phyloP scores from a whole-genome alignment of 495 filamentous ascomycete species.

The Clavariopsis aquatica region DNA sequence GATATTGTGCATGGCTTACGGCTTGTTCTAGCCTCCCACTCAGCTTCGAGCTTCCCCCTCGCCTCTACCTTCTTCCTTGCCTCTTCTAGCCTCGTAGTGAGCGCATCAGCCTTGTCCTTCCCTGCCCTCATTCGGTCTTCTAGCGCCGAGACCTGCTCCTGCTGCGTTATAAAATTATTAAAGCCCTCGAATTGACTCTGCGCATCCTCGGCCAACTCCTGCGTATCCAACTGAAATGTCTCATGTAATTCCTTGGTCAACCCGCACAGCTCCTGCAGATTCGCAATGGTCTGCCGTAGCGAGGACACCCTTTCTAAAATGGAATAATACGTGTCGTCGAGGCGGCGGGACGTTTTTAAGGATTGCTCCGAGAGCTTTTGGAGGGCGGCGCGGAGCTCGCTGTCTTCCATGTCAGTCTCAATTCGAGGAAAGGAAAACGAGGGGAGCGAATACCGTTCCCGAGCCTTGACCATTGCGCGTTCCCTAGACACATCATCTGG shows the following conservation, averaged over 20 bases:
- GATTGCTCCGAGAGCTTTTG: slow-evolving; percentile 45
- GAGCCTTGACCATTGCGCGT: slow-evolving; percentile 47
- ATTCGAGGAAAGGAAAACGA: neutral
- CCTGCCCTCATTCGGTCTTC: slow-evolving; percentile 65
- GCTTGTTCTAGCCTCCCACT: slow-evolving; percentile 70
- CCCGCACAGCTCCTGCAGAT: slow-evolving; percentile 68
- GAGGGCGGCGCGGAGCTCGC: slow-evolving; percentile 42
- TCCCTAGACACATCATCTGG: slow-evolving; percentile 50
- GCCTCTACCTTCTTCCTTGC: slow-evolving; percentile 65
- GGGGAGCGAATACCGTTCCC: slow-evolving; percentile 51
- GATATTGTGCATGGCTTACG: slow-evolving; percentile 8
- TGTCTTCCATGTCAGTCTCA: slow-evolving; percentile 22
- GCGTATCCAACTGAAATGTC: slow-evolving; percentile 63
- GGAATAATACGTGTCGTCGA: slow-evolving; percentile 87
- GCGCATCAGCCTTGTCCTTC: slow-evolving; percentile 61
- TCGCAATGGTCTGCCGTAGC: slow-evolving; percentile 66
- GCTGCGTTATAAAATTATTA: slow-evolving; percentile 67
- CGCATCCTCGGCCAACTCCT: slow-evolving; percentile 62
- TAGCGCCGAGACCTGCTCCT: slow-evolving; percentile 64
- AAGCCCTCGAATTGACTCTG: slow-evolving; percentile 65
- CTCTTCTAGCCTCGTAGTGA: slow-evolving; percentile 65
- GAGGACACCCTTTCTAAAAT: slow-evolving; percentile 74
- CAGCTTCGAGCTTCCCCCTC: slow-evolving; percentile 70
- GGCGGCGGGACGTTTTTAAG: slow-evolving; percentile 63
- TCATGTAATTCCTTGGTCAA: slow-evolving; percentile 61